Evolutionary conservation across 1,139 yeast genomes (phyloP), one percentile per base, ranked within the genome.

Genomic region (Kazachstania sp.): DNA sequence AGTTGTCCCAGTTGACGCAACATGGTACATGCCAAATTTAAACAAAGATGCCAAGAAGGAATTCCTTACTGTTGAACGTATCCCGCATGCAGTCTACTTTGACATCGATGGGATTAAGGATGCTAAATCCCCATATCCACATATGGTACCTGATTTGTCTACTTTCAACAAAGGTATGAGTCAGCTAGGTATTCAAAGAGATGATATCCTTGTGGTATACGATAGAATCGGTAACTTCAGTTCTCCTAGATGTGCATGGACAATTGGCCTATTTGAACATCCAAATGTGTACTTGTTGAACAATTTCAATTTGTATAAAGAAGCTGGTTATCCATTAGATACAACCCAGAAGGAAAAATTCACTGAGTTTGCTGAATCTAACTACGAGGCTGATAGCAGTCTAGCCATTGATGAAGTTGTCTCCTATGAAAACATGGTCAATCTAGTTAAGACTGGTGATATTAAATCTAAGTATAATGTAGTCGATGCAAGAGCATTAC

Each of bases 211-310:
- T 45, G 83, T 92, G n/a, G 79, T 92, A 9, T 92, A 92, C 63
- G 98, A 92, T 64, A 79, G 81, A 54, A 74, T 76, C 39, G 95
- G 95, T 1, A 79, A 85, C 52, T 87, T 90, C 65, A 82, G 95
- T 37, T 79, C 90, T 4, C 96, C 97, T 32, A 73, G 98, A 54
- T 94, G 85, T 28, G 90, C 90, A 0, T 92, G 96, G 96, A 86
- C 88, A 58, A 74, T 90, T 57, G 72, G 80, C 29, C 71, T 84
- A 3, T 86, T 83, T 64, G 94, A 94, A 4, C 97, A 88, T 64
- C 65, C 71, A 2, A 66, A 74, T 37, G 84, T 88, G 11, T 74
- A 71, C 55, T 65, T 90, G 46, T 73, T 92, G 56, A 85, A 90
- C 67, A 84, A 83, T 53, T 90, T 71, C 59, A 74, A 75, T 7